Percentiles rank a stretch among this genome's conserved stretches.
phyloP scores from a whole-genome alignment of 1,284 basidiomycete species.

The Rugosomyces carneus region DNA sequence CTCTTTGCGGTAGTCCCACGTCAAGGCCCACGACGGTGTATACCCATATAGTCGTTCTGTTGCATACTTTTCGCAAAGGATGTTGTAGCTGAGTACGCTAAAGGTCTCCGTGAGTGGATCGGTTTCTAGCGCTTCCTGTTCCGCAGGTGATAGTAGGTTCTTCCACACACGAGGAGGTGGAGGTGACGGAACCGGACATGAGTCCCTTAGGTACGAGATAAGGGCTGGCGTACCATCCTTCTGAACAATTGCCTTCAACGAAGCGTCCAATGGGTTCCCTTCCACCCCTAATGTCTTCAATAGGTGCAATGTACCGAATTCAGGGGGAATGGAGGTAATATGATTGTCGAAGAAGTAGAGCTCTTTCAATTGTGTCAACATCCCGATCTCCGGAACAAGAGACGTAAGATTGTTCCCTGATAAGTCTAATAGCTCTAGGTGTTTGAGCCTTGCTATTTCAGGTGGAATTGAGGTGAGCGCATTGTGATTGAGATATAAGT shows the following conservation, averaged over 20 bases:
- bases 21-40: conserved; percentile 93
- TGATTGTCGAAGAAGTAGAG: conserved; percentile 96
- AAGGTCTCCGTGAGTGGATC: conserved; percentile 69
- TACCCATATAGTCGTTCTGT: conserved; percentile 93
- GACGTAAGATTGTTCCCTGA: conserved; percentile 83
- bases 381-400: conserved; percentile 86
- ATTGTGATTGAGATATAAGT: conserved; percentile 98
- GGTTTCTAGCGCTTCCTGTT: conserved; percentile 49
- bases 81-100: conserved; percentile 89
- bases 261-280: conserved; percentile 87
- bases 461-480: conserved; percentile 76
- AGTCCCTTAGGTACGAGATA: conserved; percentile 85
- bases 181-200: conserved; percentile 74
- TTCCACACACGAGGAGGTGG: conserved; percentile 87
- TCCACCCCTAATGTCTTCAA: conserved; percentile 93
- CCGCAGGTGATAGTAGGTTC: conserved; percentile 64
- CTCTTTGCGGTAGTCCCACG: conserved; percentile 94
- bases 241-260: conserved; percentile 78
- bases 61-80: conserved; percentile 89
- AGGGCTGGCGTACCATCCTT: conserved; percentile 90
- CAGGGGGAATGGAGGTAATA: conserved; percentile 76
- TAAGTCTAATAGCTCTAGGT: conserved; percentile 88
- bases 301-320: conserved; percentile 90
- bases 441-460: conserved; percentile 79
- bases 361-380: conserved; percentile 88